Evolutionary conservation across 495 filamentous ascomycete species (phyloP), one percentile per base, ranked within the genome.

Genomic region (Podospora pseudopauciseta): DNA sequence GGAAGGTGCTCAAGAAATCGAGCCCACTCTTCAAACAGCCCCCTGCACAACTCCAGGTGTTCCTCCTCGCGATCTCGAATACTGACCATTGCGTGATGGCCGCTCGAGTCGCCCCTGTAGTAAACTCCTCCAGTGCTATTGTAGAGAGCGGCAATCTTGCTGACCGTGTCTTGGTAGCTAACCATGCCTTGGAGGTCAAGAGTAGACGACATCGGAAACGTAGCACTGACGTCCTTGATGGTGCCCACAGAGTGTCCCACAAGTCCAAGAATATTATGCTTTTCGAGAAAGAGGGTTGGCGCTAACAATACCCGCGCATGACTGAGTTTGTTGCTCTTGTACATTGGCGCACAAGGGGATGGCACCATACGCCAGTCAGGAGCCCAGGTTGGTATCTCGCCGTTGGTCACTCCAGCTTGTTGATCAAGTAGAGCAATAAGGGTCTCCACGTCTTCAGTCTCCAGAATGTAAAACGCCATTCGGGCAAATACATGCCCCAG

Each of bases 281-380:
- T 7, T 18, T 58, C 55, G 2, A 58, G 23, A 20, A 19, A 58
- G 18, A 58, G 18, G 9, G 3, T 58, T n/a, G 55, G 55, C 3
- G 55, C 20, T 5, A 20, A 9, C n/a, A 58, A 26, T 20, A 58
- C n/a, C 55, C 23, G n/a, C 20, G 55, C 55, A 20, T 58, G 55
- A 13, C 16, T 58, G n/a, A 58, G 55, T 20, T 20, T 20, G 18
- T 58, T 58, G 16, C 18, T 58, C 55, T 58, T 58, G 55, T 58
- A 58, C 55, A 58, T 58, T 26, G 55, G 55, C 23, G 55, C n/a
- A 26, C 55, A 26, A 58, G n/a, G 6, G 20, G 59, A 61, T 11
- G 59, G 26, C 23, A 32, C 32, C 26, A 61, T 5, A n/a, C 59
- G 23, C 59, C 59, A 61, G 59, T 61, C 59, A 32, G 59, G 59